Conservation (phyloP, 225 moss, liverwort and hornwort species). For the Climacium dendroides region DNA sequence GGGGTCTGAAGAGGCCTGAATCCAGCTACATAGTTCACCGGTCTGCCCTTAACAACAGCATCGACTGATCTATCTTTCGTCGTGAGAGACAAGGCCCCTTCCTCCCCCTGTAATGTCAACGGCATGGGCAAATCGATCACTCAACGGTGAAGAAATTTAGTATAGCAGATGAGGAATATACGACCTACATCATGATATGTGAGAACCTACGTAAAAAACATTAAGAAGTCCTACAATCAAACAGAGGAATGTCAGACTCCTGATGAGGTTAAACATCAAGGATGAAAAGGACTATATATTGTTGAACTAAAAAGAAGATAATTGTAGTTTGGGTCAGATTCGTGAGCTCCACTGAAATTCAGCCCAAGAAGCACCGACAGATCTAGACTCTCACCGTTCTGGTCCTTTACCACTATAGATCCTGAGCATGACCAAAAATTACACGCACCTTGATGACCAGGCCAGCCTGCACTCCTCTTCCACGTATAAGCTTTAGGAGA, state of each 20-base stretch:
- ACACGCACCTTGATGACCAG: constrained; percentile 56
- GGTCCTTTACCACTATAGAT: neutral
- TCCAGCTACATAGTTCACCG: constrained; percentile 58
- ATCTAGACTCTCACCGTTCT: neutral
- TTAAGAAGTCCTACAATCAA: neutral
- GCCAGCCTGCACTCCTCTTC: constrained; percentile 66
- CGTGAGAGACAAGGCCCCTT: constrained; percentile 78
- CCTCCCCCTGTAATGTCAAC: constrained; percentile 48
- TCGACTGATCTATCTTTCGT: constrained; percentile 43
- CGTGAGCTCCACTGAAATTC: neutral
- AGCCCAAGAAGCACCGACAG: neutral
- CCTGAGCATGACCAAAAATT: neutral
- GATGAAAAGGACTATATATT: neutral
- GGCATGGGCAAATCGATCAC: neutral
- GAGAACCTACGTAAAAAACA: neutral
- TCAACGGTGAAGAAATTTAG: neutral
- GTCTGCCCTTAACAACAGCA: constrained; percentile 56
- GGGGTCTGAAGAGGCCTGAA: constrained; percentile 43
- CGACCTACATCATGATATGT: neutral
- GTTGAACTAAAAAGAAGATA: neutral
- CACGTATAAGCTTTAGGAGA: constrained; percentile 72
- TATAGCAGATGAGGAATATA: neutral
- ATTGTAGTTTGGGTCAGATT: neutral
- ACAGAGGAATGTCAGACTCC: neutral
- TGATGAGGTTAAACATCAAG: neutral